Base-by-base conservation (phyloP, 495 filamentous ascomycete species). In the Penicillium herquei region DNA sequence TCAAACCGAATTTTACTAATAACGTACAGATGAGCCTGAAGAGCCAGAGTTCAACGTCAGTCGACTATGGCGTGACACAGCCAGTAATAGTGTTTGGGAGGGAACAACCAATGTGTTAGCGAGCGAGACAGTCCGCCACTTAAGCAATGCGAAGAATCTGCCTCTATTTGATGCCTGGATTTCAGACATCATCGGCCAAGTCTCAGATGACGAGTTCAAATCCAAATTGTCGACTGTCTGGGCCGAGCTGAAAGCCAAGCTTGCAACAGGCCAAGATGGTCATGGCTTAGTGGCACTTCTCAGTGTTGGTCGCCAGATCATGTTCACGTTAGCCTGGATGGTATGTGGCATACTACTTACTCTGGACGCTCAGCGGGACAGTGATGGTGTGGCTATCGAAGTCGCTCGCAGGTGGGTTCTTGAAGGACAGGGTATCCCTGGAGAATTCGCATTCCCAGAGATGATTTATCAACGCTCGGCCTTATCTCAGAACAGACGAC, bases 61-160 rank as follows among this genome's bases (percentile, higher is more conserved):
- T 12, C 68, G 86, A 13, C 63, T 90, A 3, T 82, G 82, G 60
- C 75, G 88, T 3, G 86, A 90, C 61, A 82, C 80, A 6, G 76
- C 79, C 12, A 84, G 87, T 5, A 73, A 84, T 34, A 75, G 79
- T 40, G 88, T 89, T 49, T 90, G 87, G 85, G 87, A 90, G 63
- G 87, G 87, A 3, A 90, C 88, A 6, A 88, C 84, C 12, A 84
- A 88, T 55, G 82, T 90, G 7, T 61, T 90, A 33, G 79, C 78
- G 12, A 77, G 75, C 17, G 87, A 90, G 52, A 71, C 83, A 2
- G 71, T 88, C 21, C 66, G 81, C 7, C 77, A 81, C 7, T 51
- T 83, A 3, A 80, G 78, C 12, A 75, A 76, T 4, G 65, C 66
- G 13, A 57, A 63, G 0, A 78, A 80, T 16, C 47, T 61, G 12